phyloP scores from a whole-genome alignment of 202 grass and related monocot species.

The Schoenoplectus tabernaemontani region DNA sequence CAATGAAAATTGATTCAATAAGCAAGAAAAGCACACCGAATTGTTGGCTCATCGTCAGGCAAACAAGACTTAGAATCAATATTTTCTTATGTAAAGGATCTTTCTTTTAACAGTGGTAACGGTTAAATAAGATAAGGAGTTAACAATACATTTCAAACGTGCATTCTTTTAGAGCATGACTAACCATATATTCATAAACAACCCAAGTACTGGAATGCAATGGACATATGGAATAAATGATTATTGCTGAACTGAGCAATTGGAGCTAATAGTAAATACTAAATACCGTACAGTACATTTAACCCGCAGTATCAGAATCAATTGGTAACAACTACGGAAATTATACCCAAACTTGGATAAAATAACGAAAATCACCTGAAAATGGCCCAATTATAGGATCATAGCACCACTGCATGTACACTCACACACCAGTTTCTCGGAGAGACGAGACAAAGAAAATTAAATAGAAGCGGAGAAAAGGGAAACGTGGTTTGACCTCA shows the following conservation, averaged over 20 bases:
- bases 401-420: background rate
- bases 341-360: background rate
- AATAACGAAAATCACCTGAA: slow-evolving; percentile 11
- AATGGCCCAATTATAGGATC: background rate
- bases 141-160: background rate
- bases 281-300: background rate
- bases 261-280: background rate
- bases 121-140: background rate
- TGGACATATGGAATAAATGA: background rate
- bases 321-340: background rate
- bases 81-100: background rate
- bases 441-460: background rate
- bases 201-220: too few relatives aligned
- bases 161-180: background rate
- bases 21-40: too few relatives aligned
- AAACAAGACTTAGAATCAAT: too few relatives aligned
- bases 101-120: background rate
- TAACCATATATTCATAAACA: too few relatives aligned
- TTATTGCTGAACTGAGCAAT: background rate
- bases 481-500: background rate
- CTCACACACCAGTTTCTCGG: background rate
- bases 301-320: background rate
- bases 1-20: too few relatives aligned
- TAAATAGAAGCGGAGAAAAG: slow-evolving; percentile 13
- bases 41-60: too few relatives aligned